These are phyloP conservation scores for Macrocybe gigantea DNA, from an alignment of 768 basidiomycete species.

Conservation along the genomic window DNA sequence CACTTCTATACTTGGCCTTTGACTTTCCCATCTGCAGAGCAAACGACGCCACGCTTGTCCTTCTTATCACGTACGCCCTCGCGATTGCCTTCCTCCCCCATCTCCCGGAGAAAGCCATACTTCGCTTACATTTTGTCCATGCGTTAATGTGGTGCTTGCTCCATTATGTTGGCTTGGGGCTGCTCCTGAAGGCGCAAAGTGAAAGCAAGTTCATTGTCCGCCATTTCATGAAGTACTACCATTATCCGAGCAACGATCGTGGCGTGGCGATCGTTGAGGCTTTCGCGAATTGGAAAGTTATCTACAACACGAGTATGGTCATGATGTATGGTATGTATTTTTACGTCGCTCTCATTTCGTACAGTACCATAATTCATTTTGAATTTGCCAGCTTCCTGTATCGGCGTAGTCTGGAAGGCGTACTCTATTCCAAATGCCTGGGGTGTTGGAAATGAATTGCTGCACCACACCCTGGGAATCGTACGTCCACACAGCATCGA, in stretches of 20 bases:
- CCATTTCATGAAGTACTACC: conserved; percentile 93
- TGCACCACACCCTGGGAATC: conserved; percentile 83
- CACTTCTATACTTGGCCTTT: conserved; percentile 6
- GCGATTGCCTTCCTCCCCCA: conserved; percentile 53
- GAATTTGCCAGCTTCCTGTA: conserved; percentile 64
- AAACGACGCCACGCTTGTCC: conserved; percentile 74
- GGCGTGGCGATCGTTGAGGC: conserved; percentile 87
- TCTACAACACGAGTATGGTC: conserved; percentile 88
- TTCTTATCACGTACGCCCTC: conserved; percentile 68
- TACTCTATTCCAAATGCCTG: conserved; percentile 80
- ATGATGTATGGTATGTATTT: conserved; percentile 81
- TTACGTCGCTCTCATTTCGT: conserved; percentile 1
- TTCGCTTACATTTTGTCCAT: conserved; percentile 76
- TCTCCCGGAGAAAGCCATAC: conserved; percentile 38
- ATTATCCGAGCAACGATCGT: conserved; percentile 69
- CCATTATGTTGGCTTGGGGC: conserved; percentile 84
- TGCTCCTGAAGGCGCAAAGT: conserved; percentile 80
- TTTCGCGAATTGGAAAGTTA: conserved; percentile 90
- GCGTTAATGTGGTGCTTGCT: conserved; percentile 82
- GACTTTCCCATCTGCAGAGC: conserved; percentile 42
- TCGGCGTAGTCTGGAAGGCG: conserved; percentile 84
- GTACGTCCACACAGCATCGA: conserved; percentile 39
- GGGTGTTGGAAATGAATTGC: conserved; percentile 81
- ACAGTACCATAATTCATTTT: conserved; percentile 2
- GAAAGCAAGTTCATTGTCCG: conserved; percentile 84